Conservation (phyloP, 345 rosid species). For the Gossypium turneri region DNA sequence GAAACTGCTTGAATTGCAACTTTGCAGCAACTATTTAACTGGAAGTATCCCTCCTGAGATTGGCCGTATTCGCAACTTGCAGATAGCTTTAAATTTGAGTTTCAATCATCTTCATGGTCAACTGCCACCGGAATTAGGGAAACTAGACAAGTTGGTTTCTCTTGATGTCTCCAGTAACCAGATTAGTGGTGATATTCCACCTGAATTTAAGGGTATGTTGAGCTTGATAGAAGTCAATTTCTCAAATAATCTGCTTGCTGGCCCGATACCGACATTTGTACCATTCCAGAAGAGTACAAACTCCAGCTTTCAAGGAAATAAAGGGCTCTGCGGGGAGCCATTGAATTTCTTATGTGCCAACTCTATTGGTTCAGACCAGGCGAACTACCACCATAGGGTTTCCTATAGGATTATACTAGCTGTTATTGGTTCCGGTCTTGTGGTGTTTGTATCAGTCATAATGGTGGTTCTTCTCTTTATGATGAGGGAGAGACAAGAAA, state of each 20-base stretch:
- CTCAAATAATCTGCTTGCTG: conserved; percentile 73
- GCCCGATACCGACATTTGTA: conserved; percentile 60
- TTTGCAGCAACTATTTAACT: conserved; percentile 73
- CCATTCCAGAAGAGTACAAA: conserved; percentile 89
- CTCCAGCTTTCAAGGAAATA: conserved; percentile 75
- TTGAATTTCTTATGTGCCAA: conserved; percentile 54
- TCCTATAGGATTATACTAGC: conserved; percentile 79
- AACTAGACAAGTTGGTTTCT: conserved; percentile 78
- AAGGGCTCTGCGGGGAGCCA: conserved; percentile 89
- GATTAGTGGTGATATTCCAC: conserved; percentile 76
- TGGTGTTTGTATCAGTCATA: conserved; percentile 80
- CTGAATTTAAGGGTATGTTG: conserved; percentile 67
- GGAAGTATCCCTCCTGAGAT: conserved; percentile 79
- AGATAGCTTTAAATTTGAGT: conserved; percentile 74
- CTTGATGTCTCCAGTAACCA: conserved; percentile 82
- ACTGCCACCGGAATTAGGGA: conserved; percentile 74
- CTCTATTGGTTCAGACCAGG: conserved; percentile 34
- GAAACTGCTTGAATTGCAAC: conserved; percentile 49
- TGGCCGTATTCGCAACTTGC: conserved; percentile 64
- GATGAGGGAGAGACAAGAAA: conserved; percentile 97
- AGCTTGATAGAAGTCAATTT: conserved; percentile 93
- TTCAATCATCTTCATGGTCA: conserved; percentile 80
- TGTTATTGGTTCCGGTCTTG: conserved; percentile 86
- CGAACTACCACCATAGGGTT: conserved; percentile 66
- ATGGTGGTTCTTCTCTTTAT: conserved; percentile 82